Evolutionary conservation across 306 rosid genomes (phyloP).

Genomic region (Vicia villosa): DNA sequence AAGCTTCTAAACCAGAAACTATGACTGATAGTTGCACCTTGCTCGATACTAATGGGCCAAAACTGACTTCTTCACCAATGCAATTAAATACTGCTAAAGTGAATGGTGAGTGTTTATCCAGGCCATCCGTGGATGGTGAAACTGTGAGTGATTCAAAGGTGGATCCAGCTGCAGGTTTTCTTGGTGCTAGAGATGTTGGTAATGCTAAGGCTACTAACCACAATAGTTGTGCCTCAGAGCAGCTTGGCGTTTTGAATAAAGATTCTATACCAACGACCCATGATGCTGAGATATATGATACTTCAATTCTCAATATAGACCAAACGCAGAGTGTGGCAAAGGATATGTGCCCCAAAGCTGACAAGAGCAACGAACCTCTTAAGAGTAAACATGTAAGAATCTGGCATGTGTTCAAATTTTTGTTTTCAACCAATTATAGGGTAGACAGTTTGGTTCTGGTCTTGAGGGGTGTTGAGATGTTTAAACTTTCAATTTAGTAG

Average conservation of each 20-base stretch:
- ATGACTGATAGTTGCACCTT: not conserved
- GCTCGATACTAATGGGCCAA: slow-evolving; percentile 18
- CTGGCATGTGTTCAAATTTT: not conserved
- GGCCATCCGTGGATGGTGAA: slow-evolving; percentile 26
- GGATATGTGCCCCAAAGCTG: slow-evolving; percentile 13
- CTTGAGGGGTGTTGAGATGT: not conserved
- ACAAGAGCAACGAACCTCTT: slow-evolving; percentile 26
- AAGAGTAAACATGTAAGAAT: slow-evolving; percentile 51
- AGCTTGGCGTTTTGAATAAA: slow-evolving; percentile 20
- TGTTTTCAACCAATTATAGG: slow-evolving; percentile 23
- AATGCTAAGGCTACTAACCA: slow-evolving; percentile 23
- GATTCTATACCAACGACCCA: slow-evolving; percentile 38
- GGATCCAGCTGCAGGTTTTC: not conserved
- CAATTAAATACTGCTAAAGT: not conserved
- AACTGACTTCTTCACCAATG: slow-evolving; percentile 34
- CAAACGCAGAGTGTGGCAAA: slow-evolving; percentile 13
- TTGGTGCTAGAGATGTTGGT: slow-evolving; percentile 27
- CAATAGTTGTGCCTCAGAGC: slow-evolving; percentile 15
- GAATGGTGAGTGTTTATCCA: slow-evolving; percentile 12
- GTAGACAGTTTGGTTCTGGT: not conserved
- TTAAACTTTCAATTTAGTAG: not conserved
- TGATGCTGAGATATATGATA: slow-evolving; percentile 38
- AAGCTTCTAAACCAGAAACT: slow-evolving; percentile 19
- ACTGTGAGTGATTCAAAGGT: slow-evolving; percentile 8
- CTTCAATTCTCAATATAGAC: slow-evolving; percentile 24